phyloP scores from a whole-genome alignment of 2,329 filamentous ascomycete species.

The Pseudogymnoascus sp. region DNA sequence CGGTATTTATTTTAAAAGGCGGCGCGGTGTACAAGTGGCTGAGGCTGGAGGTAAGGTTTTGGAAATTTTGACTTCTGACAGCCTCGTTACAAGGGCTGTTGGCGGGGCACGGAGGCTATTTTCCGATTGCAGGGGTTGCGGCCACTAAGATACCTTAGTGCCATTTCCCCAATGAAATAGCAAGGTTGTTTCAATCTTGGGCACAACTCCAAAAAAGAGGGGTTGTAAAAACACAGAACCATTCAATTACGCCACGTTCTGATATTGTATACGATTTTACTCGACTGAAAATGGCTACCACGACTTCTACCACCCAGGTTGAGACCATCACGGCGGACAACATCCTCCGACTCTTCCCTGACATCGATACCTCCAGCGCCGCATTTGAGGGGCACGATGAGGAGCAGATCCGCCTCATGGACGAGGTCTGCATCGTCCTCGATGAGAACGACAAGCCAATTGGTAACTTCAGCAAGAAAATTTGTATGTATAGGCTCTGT shows the following conservation, averaged over 20 bases:
- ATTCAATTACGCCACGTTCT: neutral
- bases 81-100: conserved; percentile 2
- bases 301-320: conserved; percentile 39
- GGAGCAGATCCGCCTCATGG: conserved; percentile 97
- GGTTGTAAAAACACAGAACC: conserved; percentile 1
- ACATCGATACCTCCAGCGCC: conserved; percentile 61
- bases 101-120: conserved; percentile 1
- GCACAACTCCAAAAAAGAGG: conserved; percentile 3
- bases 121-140: neutral
- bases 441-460: conserved; percentile 90
- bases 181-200: conserved; percentile 5
- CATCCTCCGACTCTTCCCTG: conserved; percentile 81
- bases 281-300: conserved; percentile 19
- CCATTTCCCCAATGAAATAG: neutral
- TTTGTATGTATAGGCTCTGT: conserved; percentile 55
- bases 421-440: conserved; percentile 95
- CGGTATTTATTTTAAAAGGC: neutral
- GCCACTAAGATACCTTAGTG: conserved; percentile 4
- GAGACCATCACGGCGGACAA: conserved; percentile 75
- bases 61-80: conserved; percentile 9
- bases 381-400: conserved; percentile 89
- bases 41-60: conserved; percentile 1
- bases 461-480: conserved; percentile 95
- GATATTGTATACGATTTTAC: neutral
- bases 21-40: neutral